Evolutionary conservation across 2,329 filamentous ascomycete species (phyloP).

Genomic region (Fusarium chuoi): DNA sequence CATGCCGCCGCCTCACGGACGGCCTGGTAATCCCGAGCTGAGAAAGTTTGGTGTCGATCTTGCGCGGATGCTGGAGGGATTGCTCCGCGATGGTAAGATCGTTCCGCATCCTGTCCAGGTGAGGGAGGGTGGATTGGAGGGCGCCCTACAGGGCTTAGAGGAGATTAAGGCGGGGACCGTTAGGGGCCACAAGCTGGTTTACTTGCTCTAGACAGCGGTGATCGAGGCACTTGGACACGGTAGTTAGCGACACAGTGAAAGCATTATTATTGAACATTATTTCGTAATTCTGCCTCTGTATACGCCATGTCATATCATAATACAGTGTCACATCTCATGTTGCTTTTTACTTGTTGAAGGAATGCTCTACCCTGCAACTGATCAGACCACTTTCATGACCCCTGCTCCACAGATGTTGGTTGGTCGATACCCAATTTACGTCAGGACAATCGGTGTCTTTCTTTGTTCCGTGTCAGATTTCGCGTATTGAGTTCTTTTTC

Average conservation of each 20-base stretch:
- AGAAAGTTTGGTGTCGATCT: conserved; percentile 3
- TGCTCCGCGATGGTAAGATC: conserved; percentile 6
- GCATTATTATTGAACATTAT: not conserved
- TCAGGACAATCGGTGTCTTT: not conserved
- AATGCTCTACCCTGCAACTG: not conserved
- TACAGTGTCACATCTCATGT: not conserved
- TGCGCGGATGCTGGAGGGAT: not conserved
- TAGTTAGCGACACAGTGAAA: not conserved
- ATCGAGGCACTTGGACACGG: not conserved
- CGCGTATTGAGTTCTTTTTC: not conserved
- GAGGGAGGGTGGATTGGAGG: not conserved
- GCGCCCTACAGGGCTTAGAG: conserved; percentile 1
- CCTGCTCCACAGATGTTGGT: not conserved
- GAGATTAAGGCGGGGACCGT: conserved; percentile 7
- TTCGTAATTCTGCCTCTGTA: not conserved
- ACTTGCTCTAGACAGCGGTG: not conserved
- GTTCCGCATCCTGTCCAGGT: conserved; percentile 1
- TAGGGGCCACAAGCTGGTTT: not conserved
- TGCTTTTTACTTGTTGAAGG: not conserved
- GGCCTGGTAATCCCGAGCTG: not conserved
- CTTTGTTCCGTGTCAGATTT: not conserved
- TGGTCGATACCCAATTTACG: not conserved
- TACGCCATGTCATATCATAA: not conserved
- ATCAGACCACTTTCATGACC: not conserved
- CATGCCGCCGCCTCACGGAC: conserved; percentile 1